These are phyloP conservation scores for Castanospermum australe DNA, from an alignment of 306 rosid species.

Conservation along the genomic window DNA sequence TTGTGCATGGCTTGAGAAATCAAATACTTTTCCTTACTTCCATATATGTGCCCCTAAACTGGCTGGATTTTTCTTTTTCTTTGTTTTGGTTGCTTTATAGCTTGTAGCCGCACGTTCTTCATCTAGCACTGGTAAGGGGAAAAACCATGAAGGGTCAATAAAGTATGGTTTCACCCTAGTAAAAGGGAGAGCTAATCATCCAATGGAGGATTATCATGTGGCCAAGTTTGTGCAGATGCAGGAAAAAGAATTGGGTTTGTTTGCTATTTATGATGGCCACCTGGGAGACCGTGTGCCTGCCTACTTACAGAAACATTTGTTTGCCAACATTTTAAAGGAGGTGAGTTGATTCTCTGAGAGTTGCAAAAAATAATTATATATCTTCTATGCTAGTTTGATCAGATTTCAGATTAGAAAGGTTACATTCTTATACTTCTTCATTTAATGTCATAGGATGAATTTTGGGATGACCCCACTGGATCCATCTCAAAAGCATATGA, in stretches of 20 bases:
- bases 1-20: background rate
- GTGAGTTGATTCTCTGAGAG: slow-evolving; percentile 37
- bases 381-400: slow-evolving; percentile 13
- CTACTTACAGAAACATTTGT: slow-evolving; percentile 83
- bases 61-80: slow-evolving; percentile 19
- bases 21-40: slow-evolving; percentile 23
- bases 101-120: slow-evolving; percentile 58
- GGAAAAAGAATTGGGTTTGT: slow-evolving; percentile 78
- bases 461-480: slow-evolving; percentile 76
- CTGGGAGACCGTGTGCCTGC: slow-evolving; percentile 85
- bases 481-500: slow-evolving; percentile 86
- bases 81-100: slow-evolving; percentile 40
- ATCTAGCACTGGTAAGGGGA: slow-evolving; percentile 82
- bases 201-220: slow-evolving; percentile 98
- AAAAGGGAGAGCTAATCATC: slow-evolving; percentile 95
- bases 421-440: slow-evolving; percentile 24
- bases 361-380: background rate
- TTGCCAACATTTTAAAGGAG: slow-evolving; percentile 78
- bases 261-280: slow-evolving; percentile 96
- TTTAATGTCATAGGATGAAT: slow-evolving; percentile 62
- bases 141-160: slow-evolving; percentile 59
- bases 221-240: slow-evolving; percentile 71
- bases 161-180: slow-evolving; percentile 85
- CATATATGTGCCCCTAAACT: slow-evolving; percentile 2
- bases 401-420: background rate